Base-by-base conservation (phyloP, 176 grass and related monocot genomes). In the Ananas comosus region DNA sequence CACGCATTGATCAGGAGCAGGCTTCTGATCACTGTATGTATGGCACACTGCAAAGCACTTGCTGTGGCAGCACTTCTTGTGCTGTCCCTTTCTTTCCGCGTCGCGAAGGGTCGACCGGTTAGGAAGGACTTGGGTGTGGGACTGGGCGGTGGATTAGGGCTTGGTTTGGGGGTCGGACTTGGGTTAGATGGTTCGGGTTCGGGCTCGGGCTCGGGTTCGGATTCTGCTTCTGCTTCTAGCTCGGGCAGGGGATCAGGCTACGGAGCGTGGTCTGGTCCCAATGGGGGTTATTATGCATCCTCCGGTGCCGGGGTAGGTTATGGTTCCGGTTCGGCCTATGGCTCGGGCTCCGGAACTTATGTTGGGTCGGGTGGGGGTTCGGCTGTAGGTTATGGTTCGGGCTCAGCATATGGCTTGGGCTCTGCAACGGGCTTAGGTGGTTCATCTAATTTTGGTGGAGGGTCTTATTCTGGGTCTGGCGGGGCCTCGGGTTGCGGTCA, bases 81-180 rank as follows among this genome's bases (percentile, higher is more conserved):
- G 51, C 18, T 65, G 3, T 75, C 74, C 1, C 23, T 80, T 51
- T 78, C 61, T 53, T 52, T 75, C 50, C 51, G 71, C 3, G 12
- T 23, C 61, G 61, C 79, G 0, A 82, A 21, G 2, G 72, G 79
- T 29, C 82, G 89, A 74, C 75, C 82, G 3, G 21, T 72, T n/a
- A 80, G 88, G 53, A 85, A 83, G 54, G 14, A 75, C 61, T 70
- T 91, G 65, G 79, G 78, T 66, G 71, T 87, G 52, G 85, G 76
- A 51, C 47, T 87, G 11, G 52, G 72, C 65, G 68, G 58, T 4
- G 77, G 69, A 50, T 59, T 80, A 12, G 69, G 69, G n/a, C 48
- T 80, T 56, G 69, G 47, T 50, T 53, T 79, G 28, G 51, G 68
- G 49, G 81, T 48, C 2, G 81, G 78, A 21, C 24, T 69, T 0